Evolutionary conservation across 2,329 filamentous ascomycete genomes (phyloP).

Genomic region (Blastomyces emzantsi): DNA sequence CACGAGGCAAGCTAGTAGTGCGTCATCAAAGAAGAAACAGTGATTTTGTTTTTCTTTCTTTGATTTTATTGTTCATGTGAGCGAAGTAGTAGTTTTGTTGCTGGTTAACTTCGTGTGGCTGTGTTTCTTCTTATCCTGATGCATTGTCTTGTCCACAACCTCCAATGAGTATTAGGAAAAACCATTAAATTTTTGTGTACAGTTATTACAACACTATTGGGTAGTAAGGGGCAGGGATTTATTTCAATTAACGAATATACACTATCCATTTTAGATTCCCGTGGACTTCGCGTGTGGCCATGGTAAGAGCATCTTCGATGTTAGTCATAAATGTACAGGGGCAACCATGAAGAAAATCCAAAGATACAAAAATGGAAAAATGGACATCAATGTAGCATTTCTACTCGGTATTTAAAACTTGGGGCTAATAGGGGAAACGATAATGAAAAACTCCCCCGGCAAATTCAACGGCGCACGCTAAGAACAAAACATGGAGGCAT

Average conservation of each 20-base stretch:
- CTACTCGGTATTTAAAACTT: neutral
- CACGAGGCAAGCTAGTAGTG: conserved; percentile 21
- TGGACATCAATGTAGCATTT: neutral
- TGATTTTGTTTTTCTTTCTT: conserved; percentile 15
- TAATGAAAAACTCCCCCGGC: neutral
- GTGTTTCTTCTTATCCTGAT: neutral
- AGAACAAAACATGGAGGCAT: neutral
- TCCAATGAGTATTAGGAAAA: neutral
- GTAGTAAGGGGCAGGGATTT: neutral
- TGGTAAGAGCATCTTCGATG: neutral
- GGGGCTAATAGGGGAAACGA: neutral
- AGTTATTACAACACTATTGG: neutral
- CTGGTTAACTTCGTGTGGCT: neutral
- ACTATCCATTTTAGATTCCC: neutral
- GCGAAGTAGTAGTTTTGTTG: neutral
- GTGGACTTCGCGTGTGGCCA: neutral
- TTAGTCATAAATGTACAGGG: neutral
- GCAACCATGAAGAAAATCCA: neutral
- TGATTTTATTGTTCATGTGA: neutral
- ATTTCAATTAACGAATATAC: neutral
- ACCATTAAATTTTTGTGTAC: neutral
- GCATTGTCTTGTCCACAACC: neutral
- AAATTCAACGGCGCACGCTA: neutral
- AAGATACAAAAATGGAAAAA: neutral
- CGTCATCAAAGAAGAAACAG: conserved; percentile 26